phyloP scores from a whole-genome alignment of 169 alveolate genomes.

The Plasmodium vivax region DNA sequence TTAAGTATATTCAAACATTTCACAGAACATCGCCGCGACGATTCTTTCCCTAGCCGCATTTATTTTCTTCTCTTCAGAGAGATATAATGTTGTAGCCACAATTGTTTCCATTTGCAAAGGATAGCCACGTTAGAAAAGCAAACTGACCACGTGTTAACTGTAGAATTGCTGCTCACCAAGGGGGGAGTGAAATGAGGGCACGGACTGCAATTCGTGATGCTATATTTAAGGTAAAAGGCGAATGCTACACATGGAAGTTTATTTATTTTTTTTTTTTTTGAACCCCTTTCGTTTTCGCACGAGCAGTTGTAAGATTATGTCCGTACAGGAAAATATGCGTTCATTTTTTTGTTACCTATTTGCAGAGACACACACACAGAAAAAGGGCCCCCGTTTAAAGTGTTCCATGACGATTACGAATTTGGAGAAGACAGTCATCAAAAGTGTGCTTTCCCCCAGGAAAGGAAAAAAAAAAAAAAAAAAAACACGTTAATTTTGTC shows the following conservation, averaged over 20 bases:
- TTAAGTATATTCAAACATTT: neutral
- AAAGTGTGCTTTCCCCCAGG: neutral
- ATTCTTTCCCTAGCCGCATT: neutral
- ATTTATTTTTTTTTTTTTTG: neutral
- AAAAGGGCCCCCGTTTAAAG: neutral
- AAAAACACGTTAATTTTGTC: neutral
- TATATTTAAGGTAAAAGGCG: neutral
- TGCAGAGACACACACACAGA: neutral
- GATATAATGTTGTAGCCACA: neutral
- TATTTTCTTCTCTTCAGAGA: neutral
- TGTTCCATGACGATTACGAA: neutral
- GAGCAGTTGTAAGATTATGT: neutral
- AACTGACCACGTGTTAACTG: neutral
- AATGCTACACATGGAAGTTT: neutral
- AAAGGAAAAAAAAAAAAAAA: neutral
- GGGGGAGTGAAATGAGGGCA: neutral
- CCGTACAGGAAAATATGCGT: neutral
- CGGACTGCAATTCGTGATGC: neutral
- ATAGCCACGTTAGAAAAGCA: neutral
- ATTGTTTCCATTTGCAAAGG: neutral
- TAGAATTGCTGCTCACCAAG: neutral
- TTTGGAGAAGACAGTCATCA: constrained; percentile 3
- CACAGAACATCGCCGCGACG: neutral
- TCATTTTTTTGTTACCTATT: neutral
- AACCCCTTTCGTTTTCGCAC: neutral